These are phyloP conservation scores for Kwoniella dejecticola DNA, from an alignment of 768 basidiomycete species.

Conservation along the genomic window DNA sequence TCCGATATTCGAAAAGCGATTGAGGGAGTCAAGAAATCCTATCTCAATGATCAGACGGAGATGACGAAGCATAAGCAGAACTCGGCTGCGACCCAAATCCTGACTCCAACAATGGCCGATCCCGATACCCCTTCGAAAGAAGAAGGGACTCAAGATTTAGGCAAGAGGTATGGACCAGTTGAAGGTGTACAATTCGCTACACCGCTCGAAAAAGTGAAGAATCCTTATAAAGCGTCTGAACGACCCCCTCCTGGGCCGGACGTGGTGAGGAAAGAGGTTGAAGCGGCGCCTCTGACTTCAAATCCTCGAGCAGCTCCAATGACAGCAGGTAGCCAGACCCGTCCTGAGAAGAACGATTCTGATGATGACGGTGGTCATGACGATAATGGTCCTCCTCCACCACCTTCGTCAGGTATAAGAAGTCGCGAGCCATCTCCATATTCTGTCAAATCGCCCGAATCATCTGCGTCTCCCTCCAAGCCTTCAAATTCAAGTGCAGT, in stretches of 20 bases:
- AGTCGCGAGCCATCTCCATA: neutral
- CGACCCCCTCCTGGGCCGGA: too few species aligned
- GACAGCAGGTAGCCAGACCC: neutral
- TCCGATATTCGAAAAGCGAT: constrained; percentile 8
- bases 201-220: constrained; percentile 3
- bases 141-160: too few species aligned
- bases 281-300: too few species aligned
- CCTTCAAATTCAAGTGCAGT: neutral
- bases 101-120: neutral
- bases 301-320: too few species aligned
- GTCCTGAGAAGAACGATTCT: neutral
- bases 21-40: constrained; percentile 4
- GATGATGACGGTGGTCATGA: neutral
- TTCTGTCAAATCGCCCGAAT: neutral
- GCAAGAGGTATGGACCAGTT: neutral
- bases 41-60: constrained; percentile 9
- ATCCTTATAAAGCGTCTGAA: neutral
- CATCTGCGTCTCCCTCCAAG: neutral
- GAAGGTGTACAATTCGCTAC: neutral
- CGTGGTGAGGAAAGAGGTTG: neutral
- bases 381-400: neutral
- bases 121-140: neutral
- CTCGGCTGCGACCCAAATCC: neutral
- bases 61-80: neutral
- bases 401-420: neutral